phyloP scores from a whole-genome alignment of 1,284 basidiomycete genomes.

The Phylloboletellus chloephorus region DNA sequence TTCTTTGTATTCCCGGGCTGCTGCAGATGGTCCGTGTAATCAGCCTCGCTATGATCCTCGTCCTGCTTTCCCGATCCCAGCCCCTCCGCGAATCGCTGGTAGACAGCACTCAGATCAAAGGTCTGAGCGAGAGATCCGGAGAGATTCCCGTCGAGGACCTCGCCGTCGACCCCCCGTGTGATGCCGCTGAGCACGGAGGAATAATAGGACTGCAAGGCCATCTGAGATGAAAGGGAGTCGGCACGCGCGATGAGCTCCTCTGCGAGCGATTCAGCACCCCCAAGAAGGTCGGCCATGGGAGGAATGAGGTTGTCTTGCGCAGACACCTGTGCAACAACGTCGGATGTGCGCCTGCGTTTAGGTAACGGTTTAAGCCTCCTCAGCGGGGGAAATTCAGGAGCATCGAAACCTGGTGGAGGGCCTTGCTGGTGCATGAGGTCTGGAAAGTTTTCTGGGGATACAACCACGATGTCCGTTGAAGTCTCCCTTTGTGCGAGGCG shows the following conservation, averaged over 20 bases:
- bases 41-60: slow-evolving; percentile 49
- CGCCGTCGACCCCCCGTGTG: slow-evolving; percentile 32
- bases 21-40: slow-evolving; percentile 59
- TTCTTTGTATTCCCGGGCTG: slow-evolving; percentile 83
- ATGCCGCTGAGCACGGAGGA: slow-evolving; percentile 47
- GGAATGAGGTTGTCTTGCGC: slow-evolving; percentile 25
- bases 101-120: slow-evolving; percentile 27
- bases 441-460: background rate
- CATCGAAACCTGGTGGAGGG: slow-evolving; percentile 55
- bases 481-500: slow-evolving; percentile 19
- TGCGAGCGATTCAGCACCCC: slow-evolving; percentile 37
- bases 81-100: slow-evolving; percentile 26
- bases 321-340: slow-evolving; percentile 19
- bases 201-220: slow-evolving; percentile 59
- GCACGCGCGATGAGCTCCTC: slow-evolving; percentile 50
- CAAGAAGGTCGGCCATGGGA: slow-evolving; percentile 32
- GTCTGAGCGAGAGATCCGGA: slow-evolving; percentile 21
- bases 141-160: slow-evolving; percentile 15
- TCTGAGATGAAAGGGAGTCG: slow-evolving; percentile 46
- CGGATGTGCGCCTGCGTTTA: slow-evolving; percentile 53
- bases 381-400: slow-evolving; percentile 53
- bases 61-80: slow-evolving; percentile 26
- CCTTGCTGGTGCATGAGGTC: slow-evolving; percentile 34
- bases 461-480: too few relatives aligned
- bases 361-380: slow-evolving; percentile 70